Evolutionary conservation across 2,329 filamentous ascomycete genomes (phyloP).

Genomic region (Botrytis cinerea): DNA sequence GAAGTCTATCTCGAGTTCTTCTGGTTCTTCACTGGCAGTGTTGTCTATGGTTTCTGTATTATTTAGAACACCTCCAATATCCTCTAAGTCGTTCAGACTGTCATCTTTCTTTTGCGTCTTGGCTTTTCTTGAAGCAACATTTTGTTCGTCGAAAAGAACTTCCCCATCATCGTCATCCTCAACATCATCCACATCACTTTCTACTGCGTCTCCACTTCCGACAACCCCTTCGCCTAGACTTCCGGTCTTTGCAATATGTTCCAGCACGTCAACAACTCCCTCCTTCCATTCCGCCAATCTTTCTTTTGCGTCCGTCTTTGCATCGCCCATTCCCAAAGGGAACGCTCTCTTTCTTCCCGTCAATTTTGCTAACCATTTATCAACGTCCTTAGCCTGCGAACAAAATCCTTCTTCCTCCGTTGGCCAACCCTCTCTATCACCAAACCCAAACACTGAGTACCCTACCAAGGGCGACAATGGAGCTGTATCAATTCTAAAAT

Average conservation of each 20-base stretch:
- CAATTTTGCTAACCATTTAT: conserved; percentile 97
- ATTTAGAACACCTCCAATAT: conserved; percentile 69
- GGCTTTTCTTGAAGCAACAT: conserved; percentile 45
- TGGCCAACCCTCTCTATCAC: conserved; percentile 89
- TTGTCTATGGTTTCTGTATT: conserved; percentile 43
- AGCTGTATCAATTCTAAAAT: conserved; percentile 92
- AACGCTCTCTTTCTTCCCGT: conserved; percentile 84
- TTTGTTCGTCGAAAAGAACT: conserved; percentile 51
- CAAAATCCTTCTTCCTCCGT: conserved; percentile 90
- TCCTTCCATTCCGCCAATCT: conserved; percentile 75
- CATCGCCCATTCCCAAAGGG: conserved; percentile 84
- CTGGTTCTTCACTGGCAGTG: conserved; percentile 33
- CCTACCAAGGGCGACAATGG: conserved; percentile 75
- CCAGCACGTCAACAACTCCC: conserved; percentile 72
- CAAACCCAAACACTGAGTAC: conserved; percentile 92
- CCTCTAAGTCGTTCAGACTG: conserved; percentile 77
- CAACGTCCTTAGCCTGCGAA: conserved; percentile 84
- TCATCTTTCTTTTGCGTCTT: conserved; percentile 49
- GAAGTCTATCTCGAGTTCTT: conserved; percentile 79
- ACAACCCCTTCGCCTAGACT: conserved; percentile 64
- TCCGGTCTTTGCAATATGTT: conserved; percentile 61
- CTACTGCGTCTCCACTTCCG: conserved; percentile 80
- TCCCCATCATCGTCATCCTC: conserved; percentile 57
- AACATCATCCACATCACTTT: conserved; percentile 77
- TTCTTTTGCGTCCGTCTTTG: conserved; percentile 69